Conservation (phyloP, 768 basidiomycete species). For the button mushroom (Agaricus bisporus) region DNA sequence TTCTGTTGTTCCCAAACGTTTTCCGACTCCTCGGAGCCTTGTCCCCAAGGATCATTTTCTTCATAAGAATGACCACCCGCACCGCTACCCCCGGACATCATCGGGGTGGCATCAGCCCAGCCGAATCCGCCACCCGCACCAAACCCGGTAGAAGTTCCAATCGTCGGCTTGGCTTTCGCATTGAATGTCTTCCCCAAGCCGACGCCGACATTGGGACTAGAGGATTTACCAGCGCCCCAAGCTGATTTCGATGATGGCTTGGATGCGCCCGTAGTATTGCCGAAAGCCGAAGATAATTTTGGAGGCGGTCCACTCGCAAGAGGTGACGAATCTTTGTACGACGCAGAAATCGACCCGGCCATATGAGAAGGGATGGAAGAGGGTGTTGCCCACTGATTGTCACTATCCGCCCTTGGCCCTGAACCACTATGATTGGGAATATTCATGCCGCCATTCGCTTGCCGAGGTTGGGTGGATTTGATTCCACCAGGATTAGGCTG, state of each 20-base stretch:
- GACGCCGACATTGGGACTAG: not conserved
- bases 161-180: constrained; percentile 4
- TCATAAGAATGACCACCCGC: not conserved
- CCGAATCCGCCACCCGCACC: constrained; percentile 4
- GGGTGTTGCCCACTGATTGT: not conserved
- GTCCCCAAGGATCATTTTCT: not conserved
- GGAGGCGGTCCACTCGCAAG: not conserved
- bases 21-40: no score
- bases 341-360: not conserved
- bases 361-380: not conserved
- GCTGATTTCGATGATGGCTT: not conserved
- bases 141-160: not conserved
- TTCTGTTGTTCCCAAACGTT: not conserved
- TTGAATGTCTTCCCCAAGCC: not conserved
- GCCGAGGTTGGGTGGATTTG: not conserved
- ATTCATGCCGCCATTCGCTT: not conserved
- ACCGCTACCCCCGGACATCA: not conserved
- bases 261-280: not conserved
- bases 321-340: not conserved
- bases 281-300: not conserved
- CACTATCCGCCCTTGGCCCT: not conserved
- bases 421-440: not conserved
- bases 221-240: not conserved
- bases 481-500: not conserved
- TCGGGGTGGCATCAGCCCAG: not conserved